Evolutionary conservation across 106 monocot species (phyloP), one percentile per base, ranked within the genome.

Genomic region (Narthecium ossifragum): DNA sequence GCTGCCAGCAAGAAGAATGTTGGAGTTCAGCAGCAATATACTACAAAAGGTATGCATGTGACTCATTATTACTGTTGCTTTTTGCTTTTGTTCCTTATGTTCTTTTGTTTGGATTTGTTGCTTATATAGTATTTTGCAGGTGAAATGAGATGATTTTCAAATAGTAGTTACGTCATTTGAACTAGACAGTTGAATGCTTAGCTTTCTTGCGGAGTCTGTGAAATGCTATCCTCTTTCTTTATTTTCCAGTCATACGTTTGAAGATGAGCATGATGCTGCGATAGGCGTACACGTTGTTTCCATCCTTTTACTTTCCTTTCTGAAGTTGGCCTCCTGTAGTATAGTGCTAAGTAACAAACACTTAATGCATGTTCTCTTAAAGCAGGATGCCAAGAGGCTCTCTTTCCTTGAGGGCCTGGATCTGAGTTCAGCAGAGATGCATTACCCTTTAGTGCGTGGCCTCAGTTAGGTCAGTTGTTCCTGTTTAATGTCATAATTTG

Each of bases 381-480:
- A 82, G 75, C 73, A 82, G 73, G 82, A 76, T 75, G 51, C 61
- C 71, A 52, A 63, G 63, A 66, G 75, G 66, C 70, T 74, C 58
- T 69, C 74, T 64, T n/a, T 68, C 69, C 56, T 80, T 60, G 75
- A 72, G 68, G 72, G 66, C 69, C 51, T 57, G 75, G 63, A 75
- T 66, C 26, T 81, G 63, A 72, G 34, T 75, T 75, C 86, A 62
- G 78, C 74, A 69, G 86, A 74, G 72, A 81, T 78, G 76, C 61
- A 58, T 78, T 28, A 64, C 61, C 57, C 61, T 64, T 37, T 85
- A 70, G 47, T 76, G 76, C 55, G 60, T 70, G 59, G n/a, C 80
- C 72, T 51, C 57, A 34, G 39, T 81, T 86, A 78, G 75, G 78
- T 81, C 81, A 82, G 81, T 87, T n/a, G 47, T 73, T 81, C 46